phyloP scores from a whole-genome alignment of 257 asterid genomes.

The Leonotis leonurus region DNA sequence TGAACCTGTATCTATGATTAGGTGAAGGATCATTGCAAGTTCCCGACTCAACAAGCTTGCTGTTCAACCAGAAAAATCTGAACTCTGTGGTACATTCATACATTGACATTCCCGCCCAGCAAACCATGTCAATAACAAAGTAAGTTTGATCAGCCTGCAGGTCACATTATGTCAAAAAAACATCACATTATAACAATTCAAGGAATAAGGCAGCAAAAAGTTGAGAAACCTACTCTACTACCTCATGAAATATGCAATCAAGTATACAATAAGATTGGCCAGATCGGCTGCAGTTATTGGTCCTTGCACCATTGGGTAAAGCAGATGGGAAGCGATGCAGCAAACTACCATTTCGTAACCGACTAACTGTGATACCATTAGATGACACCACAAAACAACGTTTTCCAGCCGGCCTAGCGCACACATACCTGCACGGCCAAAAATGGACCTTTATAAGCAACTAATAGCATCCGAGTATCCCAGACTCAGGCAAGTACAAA shows the following conservation, averaged over 20 bases:
- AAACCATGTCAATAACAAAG: conserved; percentile 79
- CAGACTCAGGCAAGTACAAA: not conserved
- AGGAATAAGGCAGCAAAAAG: not conserved
- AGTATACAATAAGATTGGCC: conserved; percentile 84
- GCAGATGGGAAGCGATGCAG: conserved; percentile 94
- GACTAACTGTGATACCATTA: conserved; percentile 70
- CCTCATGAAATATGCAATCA: conserved; percentile 97
- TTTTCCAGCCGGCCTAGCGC: conserved; percentile 88
- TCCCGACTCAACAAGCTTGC: conserved; percentile 75
- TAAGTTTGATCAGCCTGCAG: conserved; percentile 77
- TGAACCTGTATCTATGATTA: conserved; percentile 58
- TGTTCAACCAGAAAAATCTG: conserved; percentile 84
- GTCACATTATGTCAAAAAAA: conserved; percentile 9
- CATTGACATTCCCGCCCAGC: conserved; percentile 87
- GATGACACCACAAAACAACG: conserved; percentile 91
- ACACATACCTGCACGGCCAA: conserved; percentile 58
- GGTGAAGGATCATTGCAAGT: conserved; percentile 68
- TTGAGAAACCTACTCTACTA: conserved; percentile 11
- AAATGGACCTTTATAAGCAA: conserved; percentile 1
- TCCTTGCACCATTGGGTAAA: conserved; percentile 70
- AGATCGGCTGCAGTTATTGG: conserved; percentile 40
- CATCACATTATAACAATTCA: not conserved
- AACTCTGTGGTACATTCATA: conserved; percentile 92
- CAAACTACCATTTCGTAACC: conserved; percentile 73
- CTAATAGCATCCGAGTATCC: not conserved